Evolutionary conservation across 2,329 filamentous ascomycete species (phyloP).

Genomic region (Colletotrichum spinosum): DNA sequence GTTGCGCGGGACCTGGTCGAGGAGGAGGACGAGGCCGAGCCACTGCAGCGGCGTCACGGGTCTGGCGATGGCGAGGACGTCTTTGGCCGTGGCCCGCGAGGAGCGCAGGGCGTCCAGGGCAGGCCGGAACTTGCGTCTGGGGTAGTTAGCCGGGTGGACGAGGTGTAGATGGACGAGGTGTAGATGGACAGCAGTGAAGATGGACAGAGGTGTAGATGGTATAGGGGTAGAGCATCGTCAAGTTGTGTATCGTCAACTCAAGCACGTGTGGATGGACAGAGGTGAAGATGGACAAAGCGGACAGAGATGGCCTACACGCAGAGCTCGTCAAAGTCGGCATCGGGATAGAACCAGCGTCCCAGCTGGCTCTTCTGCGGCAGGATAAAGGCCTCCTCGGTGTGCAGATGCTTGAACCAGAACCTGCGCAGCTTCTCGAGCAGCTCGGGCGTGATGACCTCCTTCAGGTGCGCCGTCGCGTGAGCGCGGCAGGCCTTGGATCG

Average conservation of each 20-base stretch:
- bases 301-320: constrained; percentile 44
- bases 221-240: no score
- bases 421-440: constrained; percentile 46
- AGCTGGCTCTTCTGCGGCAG: constrained; percentile 42
- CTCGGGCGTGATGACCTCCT: constrained; percentile 42
- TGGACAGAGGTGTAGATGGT: no score
- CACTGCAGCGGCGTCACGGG: constrained; percentile 48
- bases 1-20: constrained; percentile 74
- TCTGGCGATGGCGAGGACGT: constrained; percentile 44
- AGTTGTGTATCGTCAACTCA: no score
- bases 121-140: constrained; percentile 47
- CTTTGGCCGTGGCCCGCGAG: constrained; percentile 42
- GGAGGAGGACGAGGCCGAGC: constrained; percentile 65
- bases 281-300: no score
- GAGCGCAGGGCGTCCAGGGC: constrained; percentile 48
- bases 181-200: background rate
- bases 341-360: constrained; percentile 50
- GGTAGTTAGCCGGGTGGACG: background rate
- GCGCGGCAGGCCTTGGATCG: constrained; percentile 28
- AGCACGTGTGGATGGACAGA: no score
- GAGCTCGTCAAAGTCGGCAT: constrained; percentile 47
- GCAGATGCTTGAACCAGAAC: constrained; percentile 54
- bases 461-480: constrained; percentile 30
- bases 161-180: background rate
- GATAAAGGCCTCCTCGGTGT: constrained; percentile 42